Base-by-base conservation (phyloP, 805 yeast genomes). In the Phaffomyces opuntiae region DNA sequence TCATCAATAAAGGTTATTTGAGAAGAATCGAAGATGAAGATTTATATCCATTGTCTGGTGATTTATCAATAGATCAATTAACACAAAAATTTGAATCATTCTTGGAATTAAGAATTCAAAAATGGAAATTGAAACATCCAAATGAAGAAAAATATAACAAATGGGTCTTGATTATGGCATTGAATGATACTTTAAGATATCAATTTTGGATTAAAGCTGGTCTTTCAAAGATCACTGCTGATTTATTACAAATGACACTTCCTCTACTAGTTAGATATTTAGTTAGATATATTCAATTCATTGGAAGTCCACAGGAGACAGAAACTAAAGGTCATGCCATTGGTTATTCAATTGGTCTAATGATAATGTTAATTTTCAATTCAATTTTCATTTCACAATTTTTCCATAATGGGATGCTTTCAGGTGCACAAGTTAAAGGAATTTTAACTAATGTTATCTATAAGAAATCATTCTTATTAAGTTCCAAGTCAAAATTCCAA, bases 331-430 rank as follows among this genome's bases (percentile, higher is more conserved):
- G 82, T 32, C 68, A 65, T 37, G 96, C 96, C 48, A 70, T 85
- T 17, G 96, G 93, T 9, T 84, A 77, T 53, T 83, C 90, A 9
- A 65, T 88, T 40, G 95, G 90, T 17, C 71, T 85, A 11, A 73
- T 81, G 37, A 52, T 68, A 1, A 67, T 89, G 62, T 75, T 83
- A 53, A 51, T 76, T 16, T 36, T 69, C 1, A 65, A 72, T 44
- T 78, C 81, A 37, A 40, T 78, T 12, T 54, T 66, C 39, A 67
- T 80, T 42, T 81, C 87, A 42, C 84, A 81, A 57, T 80, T 73
- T 51, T 84, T 85, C 60, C 81, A 81, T 54, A 66, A 67, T 31
- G 68, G 86, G 5, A 75, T 77, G 69, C 57, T 80, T 47, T 69
- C 75, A 11, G 96, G 96, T 52, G 85, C 83, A 16, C 79, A 81